Conservation (phyloP, 495 filamentous ascomycete genomes). For the Astrothelium macrocarpum region DNA sequence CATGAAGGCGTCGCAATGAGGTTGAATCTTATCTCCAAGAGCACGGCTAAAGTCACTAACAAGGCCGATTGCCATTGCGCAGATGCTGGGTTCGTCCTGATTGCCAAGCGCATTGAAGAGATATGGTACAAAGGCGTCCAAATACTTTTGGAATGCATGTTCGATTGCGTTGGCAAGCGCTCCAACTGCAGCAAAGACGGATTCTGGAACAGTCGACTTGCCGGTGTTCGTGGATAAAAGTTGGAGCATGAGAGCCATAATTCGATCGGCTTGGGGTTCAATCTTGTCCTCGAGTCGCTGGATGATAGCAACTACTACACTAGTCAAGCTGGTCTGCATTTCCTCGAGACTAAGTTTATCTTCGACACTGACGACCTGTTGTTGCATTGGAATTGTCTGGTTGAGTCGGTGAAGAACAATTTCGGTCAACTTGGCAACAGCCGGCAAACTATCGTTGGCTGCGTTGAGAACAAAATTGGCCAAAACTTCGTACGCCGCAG, state of each 20-base stretch:
- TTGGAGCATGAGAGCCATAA: constrained; percentile 80
- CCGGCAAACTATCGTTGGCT: constrained; percentile 70
- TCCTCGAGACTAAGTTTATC: constrained; percentile 90
- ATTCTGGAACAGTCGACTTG: constrained; percentile 92
- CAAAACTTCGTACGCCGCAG: constrained; percentile 95
- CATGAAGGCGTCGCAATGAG: constrained; percentile 95
- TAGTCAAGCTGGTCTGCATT: constrained; percentile 91
- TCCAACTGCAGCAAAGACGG: constrained; percentile 81
- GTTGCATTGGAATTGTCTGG: constrained; percentile 81
- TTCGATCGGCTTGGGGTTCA: constrained; percentile 78
- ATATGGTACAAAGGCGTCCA: constrained; percentile 86
- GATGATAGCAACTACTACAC: constrained; percentile 81
- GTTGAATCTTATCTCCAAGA: constrained; percentile 77
- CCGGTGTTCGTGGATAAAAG: constrained; percentile 64
- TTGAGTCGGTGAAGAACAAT: constrained; percentile 82
- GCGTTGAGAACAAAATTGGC: constrained; percentile 86
- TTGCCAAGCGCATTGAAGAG: constrained; percentile 87
- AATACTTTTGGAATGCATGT: constrained; percentile 88
- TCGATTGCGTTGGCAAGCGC: constrained; percentile 79
- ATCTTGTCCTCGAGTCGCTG: constrained; percentile 89
- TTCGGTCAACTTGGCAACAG: constrained; percentile 70
- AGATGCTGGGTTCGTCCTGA: constrained; percentile 87
- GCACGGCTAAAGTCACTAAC: constrained; percentile 93
- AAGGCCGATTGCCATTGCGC: constrained; percentile 93
- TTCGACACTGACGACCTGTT: constrained; percentile 91